Percentiles rank a stretch among this genome's conserved stretches.
phyloP scores from a whole-genome alignment of 345 rosid species.

The Noccaea bulbosa region DNA sequence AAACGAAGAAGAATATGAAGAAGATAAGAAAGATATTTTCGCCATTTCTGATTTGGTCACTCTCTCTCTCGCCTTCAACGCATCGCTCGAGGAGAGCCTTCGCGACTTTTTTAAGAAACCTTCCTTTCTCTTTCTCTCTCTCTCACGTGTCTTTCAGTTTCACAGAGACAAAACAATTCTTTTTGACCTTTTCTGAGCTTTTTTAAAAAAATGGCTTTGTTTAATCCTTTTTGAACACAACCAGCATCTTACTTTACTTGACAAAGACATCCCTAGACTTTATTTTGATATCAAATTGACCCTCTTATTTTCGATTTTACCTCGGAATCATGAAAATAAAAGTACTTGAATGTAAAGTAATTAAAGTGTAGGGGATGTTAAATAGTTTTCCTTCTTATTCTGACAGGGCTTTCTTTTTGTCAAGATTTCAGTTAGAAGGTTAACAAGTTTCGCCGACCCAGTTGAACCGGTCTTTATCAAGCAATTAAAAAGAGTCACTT shows the following conservation, averaged over 20 bases:
- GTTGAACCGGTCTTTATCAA: constrained; percentile 19
- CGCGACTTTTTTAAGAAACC: constrained; percentile 48
- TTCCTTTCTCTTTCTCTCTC: constrained; percentile 35
- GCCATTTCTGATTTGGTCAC: constrained; percentile 46
- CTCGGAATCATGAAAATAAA: no score
- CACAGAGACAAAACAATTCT: neutral
- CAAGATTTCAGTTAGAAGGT: neutral
- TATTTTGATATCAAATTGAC: constrained; percentile 12
- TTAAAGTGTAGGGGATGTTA: neutral
- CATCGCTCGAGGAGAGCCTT: constrained; percentile 49
- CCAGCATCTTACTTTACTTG: constrained; percentile 30
- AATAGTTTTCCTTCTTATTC: no score
- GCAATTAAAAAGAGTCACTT: neutral
- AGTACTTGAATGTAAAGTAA: neutral
- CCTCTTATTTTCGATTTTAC: neutral
- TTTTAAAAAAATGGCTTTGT: neutral
- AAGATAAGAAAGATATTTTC: constrained; percentile 26
- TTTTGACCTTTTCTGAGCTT: neutral
- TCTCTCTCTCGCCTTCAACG: constrained; percentile 48
- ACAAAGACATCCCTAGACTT: constrained; percentile 29
- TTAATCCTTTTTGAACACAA: neutral
- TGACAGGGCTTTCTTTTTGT: no score
- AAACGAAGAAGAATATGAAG: constrained; percentile 12
- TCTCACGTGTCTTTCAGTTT: constrained; percentile 9
- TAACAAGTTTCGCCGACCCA: constrained; percentile 2